phyloP scores from a whole-genome alignment of 306 rosid species.

The Cercis canadensis region DNA sequence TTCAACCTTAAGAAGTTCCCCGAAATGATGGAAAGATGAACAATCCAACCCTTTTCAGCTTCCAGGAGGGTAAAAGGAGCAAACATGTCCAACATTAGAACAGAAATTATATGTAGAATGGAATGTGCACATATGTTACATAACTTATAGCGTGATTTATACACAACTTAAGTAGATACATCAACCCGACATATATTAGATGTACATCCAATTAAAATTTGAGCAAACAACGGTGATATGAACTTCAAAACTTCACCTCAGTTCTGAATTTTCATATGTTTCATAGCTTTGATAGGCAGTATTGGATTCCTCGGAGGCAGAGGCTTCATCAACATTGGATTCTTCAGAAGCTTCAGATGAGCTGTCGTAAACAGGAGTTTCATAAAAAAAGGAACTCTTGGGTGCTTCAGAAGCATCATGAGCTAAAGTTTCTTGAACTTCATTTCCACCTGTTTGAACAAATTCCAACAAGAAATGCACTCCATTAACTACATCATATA shows the following conservation, averaged over 20 bases:
- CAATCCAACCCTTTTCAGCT: no score
- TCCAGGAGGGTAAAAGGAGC: no score
- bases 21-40: no score
- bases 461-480: conserved; percentile 64
- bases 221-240: conserved; percentile 11
- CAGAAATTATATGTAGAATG: no score
- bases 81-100: no score
- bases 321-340: conserved; percentile 38
- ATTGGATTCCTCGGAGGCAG: conserved; percentile 44
- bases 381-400: conserved; percentile 32
- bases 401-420: conserved; percentile 47
- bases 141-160: not conserved
- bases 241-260: conserved; percentile 47
- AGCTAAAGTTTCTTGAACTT: conserved; percentile 37
- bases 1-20: no score
- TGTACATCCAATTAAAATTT: not conserved
- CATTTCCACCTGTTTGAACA: conserved; percentile 41
- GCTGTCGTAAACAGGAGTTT: conserved; percentile 47
- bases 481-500: conserved; percentile 80
- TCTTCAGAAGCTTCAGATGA: conserved; percentile 38
- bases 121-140: no score
- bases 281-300: conserved; percentile 43
- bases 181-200: not conserved
- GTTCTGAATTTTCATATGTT: conserved; percentile 54
- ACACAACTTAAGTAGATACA: conserved; percentile 12